Conservation (phyloP, 2,329 filamentous ascomycete genomes). For the Fusarium incarnatum region DNA sequence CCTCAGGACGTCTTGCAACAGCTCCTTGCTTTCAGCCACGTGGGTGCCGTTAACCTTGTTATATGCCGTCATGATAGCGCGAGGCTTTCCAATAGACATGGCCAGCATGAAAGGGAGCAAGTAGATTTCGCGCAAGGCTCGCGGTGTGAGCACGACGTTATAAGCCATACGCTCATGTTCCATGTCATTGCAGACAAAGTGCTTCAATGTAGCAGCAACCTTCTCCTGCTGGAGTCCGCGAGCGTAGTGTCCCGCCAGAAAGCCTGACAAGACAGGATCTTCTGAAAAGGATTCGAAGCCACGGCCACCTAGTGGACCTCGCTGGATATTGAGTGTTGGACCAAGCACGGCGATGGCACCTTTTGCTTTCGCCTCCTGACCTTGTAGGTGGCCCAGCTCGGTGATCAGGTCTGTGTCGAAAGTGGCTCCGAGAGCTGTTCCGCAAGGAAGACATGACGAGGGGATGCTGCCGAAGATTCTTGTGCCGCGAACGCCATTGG, state of each 20-base stretch:
- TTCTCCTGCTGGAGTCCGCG: slow-evolving; percentile 11
- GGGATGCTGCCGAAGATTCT: slow-evolving; percentile 42
- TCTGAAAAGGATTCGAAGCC: slow-evolving; percentile 6
- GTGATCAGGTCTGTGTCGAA: background rate
- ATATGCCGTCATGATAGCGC: background rate
- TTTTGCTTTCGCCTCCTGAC: slow-evolving; percentile 4
- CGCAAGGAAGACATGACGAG: slow-evolving; percentile 38
- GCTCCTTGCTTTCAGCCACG: background rate
- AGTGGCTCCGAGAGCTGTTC: slow-evolving; percentile 21
- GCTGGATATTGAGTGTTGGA: background rate
- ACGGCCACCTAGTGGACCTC: background rate
- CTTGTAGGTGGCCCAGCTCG: background rate
- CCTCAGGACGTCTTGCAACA: background rate
- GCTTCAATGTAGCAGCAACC: slow-evolving; percentile 24
- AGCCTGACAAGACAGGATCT: background rate
- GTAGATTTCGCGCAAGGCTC: slow-evolving; percentile 1
- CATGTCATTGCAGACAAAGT: slow-evolving; percentile 34
- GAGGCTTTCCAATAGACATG: background rate
- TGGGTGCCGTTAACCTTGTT: background rate
- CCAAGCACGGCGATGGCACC: slow-evolving; percentile 1
- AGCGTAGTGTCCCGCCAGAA: background rate
- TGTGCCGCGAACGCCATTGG: slow-evolving; percentile 39
- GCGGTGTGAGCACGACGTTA: slow-evolving; percentile 2
- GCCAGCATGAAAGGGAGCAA: slow-evolving; percentile 16
- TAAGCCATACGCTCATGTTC: slow-evolving; percentile 26